Conservation (phyloP, 306 rosid species). For the Begonia peltatifolia region DNA sequence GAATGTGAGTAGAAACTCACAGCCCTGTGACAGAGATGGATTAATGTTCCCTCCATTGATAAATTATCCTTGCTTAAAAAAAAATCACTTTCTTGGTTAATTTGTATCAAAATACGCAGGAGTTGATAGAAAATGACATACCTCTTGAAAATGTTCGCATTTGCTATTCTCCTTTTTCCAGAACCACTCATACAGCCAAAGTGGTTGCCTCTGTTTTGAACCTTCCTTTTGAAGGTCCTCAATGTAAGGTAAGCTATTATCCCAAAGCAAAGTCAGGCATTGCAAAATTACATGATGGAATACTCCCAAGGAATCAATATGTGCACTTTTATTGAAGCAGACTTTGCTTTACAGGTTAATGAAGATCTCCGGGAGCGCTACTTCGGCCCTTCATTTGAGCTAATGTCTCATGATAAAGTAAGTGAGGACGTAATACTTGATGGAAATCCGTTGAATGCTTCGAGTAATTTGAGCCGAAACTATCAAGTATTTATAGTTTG, state of each 20-base stretch:
- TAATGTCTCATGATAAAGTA: constrained; percentile 73
- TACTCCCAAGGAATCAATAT: no score
- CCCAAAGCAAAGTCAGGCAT: background rate
- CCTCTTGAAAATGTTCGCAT: constrained; percentile 47
- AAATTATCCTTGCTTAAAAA: background rate
- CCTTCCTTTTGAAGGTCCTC: constrained; percentile 50
- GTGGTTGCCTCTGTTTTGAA: constrained; percentile 41
- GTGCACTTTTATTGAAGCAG: background rate
- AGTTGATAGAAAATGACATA: constrained; percentile 31
- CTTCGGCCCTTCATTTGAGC: constrained; percentile 83
- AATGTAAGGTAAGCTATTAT: constrained; percentile 38
- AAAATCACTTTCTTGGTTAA: no score
- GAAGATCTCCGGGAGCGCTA: constrained; percentile 63
- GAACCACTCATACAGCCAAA: constrained; percentile 60
- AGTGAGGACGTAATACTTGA: constrained; percentile 2
- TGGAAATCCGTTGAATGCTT: no score
- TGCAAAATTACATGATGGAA: no score
- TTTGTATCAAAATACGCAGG: constrained; percentile 21
- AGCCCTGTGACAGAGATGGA: no score
- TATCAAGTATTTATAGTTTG: background rate
- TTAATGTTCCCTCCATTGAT: background rate
- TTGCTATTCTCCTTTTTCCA: constrained; percentile 77
- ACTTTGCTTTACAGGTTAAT: constrained; percentile 27
- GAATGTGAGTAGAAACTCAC: no score
- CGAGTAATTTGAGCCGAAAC: no score